These are phyloP conservation scores for Helianthus annuus DNA, from an alignment of 129 eudicot genomes.

Conservation along the genomic window DNA sequence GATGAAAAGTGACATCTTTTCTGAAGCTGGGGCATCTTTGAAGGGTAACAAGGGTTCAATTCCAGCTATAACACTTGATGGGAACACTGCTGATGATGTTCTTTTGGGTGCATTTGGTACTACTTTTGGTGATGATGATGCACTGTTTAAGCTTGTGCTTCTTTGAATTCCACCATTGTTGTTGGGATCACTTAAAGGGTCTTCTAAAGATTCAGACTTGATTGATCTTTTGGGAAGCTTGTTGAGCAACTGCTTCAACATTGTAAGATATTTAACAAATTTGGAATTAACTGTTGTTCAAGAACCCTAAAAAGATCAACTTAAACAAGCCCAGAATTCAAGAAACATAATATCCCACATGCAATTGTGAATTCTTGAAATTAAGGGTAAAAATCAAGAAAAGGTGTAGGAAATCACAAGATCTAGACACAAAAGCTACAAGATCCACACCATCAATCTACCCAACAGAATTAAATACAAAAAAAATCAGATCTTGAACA, in stretches of 20 bases:
- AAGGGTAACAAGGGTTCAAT: slow-evolving; percentile 84
- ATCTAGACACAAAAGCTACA: slow-evolving; percentile 27
- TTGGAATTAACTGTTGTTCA: background rate
- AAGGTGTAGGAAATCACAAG: slow-evolving; percentile 27
- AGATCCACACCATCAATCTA: slow-evolving; percentile 20
- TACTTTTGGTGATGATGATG: slow-evolving; percentile 36
- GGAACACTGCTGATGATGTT: slow-evolving; percentile 82
- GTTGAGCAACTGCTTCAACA: slow-evolving; percentile 78
- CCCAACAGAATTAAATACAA: slow-evolving; percentile 1
- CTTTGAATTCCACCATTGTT: slow-evolving; percentile 37
- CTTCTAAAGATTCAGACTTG: slow-evolving; percentile 50
- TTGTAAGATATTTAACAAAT: slow-evolving; percentile 20
- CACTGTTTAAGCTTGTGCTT: slow-evolving; percentile 35
- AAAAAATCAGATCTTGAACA: slow-evolving; percentile 34
- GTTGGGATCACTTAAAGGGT: slow-evolving; percentile 34
- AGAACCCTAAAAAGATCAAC: slow-evolving; percentile 27
- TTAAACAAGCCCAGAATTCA: slow-evolving; percentile 18
- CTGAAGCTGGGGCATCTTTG: slow-evolving; percentile 77
- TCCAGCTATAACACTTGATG: slow-evolving; percentile 77
- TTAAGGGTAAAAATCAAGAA: slow-evolving; percentile 24
- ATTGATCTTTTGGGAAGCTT: slow-evolving; percentile 70
- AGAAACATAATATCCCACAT: slow-evolving; percentile 11
- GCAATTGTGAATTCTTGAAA: slow-evolving; percentile 24
- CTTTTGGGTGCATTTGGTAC: slow-evolving; percentile 46
- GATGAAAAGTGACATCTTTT: slow-evolving; percentile 84